Base-by-base conservation (phyloP, 495 filamentous ascomycete genomes). In the Aeminium ludgeri region DNA sequence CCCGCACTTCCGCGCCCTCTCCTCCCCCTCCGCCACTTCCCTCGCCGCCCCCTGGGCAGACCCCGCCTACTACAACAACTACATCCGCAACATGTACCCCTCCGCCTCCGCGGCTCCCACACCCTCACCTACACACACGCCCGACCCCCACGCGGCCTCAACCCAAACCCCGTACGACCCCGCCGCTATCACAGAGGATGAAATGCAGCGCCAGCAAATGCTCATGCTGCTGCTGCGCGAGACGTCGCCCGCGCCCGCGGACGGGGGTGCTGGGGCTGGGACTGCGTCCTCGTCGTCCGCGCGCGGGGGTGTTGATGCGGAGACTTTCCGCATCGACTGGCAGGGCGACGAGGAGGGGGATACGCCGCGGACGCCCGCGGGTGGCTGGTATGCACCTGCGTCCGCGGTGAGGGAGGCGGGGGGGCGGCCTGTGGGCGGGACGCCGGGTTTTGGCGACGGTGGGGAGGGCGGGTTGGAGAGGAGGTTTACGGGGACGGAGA, bases 181-280 rank as follows among this genome's bases (percentile, higher is more conserved):
- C 1, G 30, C 45, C 27, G 6, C 38, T 5, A 50, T 56, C 20
- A 54, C 48, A 10, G 59, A 62, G 39, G 59, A 62, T 28, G 57
- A 62, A 29, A 52, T 56, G 42, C 53, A 56, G 20, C 52, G 53
- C 15, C 49, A 52, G 44, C 55, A 61, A 47, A 61, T 61, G 59
- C 51, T 53, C 33, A 49, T 51, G 47, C 46, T 56, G 32, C 50
- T 61, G 13, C 44, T 55, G 30, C 50, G 45, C 41, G 43, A 50
- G 20, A 33, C 40, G n/a, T n/a, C n/a, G n/a, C n/a, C n/a, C n/a
- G n/a, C n/a, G n/a, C n/a, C n/a, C n/a, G n/a, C 28, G n/a, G n/a
- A n/a, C n/a, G n/a, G n/a, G n/a, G n/a, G n/a, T n/a, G n/a, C n/a
- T n/a, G n/a, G n/a, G n/a, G n/a, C n/a, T n/a, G n/a, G n/a, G n/a